Base-by-base conservation (phyloP, 2,329 filamentous ascomycete genomes). In the Aphanocladium album region DNA sequence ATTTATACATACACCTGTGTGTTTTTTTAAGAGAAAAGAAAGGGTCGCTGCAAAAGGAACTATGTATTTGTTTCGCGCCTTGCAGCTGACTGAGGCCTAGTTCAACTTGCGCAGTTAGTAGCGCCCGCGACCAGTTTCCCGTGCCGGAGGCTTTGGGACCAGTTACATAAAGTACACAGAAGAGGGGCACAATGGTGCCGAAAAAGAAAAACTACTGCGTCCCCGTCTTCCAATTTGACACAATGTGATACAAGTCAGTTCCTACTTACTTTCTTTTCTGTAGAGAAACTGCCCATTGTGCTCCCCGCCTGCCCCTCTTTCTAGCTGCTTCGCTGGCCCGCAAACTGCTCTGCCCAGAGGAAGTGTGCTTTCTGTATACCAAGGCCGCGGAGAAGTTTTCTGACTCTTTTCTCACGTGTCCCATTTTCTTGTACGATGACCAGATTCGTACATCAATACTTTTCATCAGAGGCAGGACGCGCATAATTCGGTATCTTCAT, bases 191-290 rank as follows among this genome's bases (percentile, higher is more conserved):
- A 5, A 8, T 39, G 33, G 5, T 16, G 19, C 6, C 17, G 37
- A 33, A 25, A 33, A 55, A 45, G 25, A 19, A 17, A 55, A 45
- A 17, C 3, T 12, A 9, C 17, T 21, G 19, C 2, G 16, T 43
- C n/a, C 25, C 39, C 19, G 23, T 3, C 8, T 3, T 12, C 23
- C n/a, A 8, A 16, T 41, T 12, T 54, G 37, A 55, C 21, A 45
- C 39, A 17, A 55, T 30, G 43, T 45, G 9, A 55, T 55, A 55
- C 52, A 33, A 19, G 51, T 54, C 51, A 54, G 51, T 54, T 54
- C 27, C 27, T 30, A 30, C 9, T 30, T 30, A n/a, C n/a, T n/a
- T n/a, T n/a, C n/a, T n/a, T n/a, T n/a, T n/a, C n/a, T n/a, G n/a
- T n/a, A n/a, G n/a, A n/a, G n/a, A 25, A 54, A n/a, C 5, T 43